Conservation (phyloP, 768 basidiomycete species). For the Panus rudis region DNA sequence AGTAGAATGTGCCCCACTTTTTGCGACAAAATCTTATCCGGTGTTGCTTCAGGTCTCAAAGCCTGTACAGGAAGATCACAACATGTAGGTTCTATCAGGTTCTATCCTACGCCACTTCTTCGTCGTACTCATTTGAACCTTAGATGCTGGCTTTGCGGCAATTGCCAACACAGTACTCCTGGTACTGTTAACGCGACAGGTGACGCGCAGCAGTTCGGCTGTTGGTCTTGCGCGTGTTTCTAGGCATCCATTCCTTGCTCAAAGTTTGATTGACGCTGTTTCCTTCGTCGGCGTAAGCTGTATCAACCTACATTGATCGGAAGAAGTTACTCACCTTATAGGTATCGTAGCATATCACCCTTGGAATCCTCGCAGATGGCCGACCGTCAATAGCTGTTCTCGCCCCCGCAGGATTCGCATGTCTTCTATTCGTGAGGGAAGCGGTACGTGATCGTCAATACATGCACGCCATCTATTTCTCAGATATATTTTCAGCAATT, state of each 20-base stretch:
- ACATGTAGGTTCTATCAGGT: slow-evolving; percentile 30
- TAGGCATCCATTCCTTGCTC: slow-evolving; percentile 74
- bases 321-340: background rate
- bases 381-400: slow-evolving; percentile 73
- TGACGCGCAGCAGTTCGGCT: slow-evolving; percentile 68
- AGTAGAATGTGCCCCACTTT: slow-evolving; percentile 8
- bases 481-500: slow-evolving; percentile 58
- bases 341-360: slow-evolving; percentile 59
- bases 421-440: slow-evolving; percentile 74
- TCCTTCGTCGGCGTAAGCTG: slow-evolving; percentile 64
- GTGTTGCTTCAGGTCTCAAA: slow-evolving; percentile 18
- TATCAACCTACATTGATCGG: background rate
- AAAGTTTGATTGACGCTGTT: slow-evolving; percentile 74
- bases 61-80: slow-evolving; percentile 38
- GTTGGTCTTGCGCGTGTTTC: slow-evolving; percentile 75
- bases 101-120: background rate
- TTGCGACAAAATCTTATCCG: background rate
- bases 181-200: slow-evolving; percentile 65
- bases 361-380: slow-evolving; percentile 81
- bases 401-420: slow-evolving; percentile 79
- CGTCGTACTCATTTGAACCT: background rate
- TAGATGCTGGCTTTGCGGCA: slow-evolving; percentile 70
- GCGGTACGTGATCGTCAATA: slow-evolving; percentile 45
- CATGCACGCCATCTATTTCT: background rate
- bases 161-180: slow-evolving; percentile 64